Evolutionary conservation across 1,284 basidiomycete genomes (phyloP).

Genomic region (Singerocomus inundabilis): DNA sequence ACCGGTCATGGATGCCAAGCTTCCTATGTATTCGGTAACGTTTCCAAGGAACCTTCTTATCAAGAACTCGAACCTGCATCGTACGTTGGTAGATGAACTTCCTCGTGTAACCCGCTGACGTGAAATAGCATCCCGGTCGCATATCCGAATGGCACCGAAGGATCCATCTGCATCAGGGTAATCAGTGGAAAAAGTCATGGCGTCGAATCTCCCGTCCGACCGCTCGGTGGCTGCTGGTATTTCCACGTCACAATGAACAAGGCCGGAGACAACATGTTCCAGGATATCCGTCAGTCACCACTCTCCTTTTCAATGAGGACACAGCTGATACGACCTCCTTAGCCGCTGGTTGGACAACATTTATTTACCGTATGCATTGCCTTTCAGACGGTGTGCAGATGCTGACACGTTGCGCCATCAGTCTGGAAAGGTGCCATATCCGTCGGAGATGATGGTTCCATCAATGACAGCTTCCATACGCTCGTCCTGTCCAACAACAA

Average conservation of each 20-base stretch:
- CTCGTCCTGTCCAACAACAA: constrained; percentile 66
- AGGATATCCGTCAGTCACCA: constrained; percentile 69
- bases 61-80: constrained; percentile 68
- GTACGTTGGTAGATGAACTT: constrained; percentile 35
- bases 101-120: constrained; percentile 1
- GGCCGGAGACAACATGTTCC: constrained; percentile 72
- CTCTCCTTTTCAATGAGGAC: not conserved
- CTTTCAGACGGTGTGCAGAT: not conserved
- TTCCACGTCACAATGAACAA: constrained; percentile 77
- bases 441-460: constrained; percentile 52
- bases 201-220: constrained; percentile 82
- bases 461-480: constrained; percentile 69
- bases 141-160: constrained; percentile 70
- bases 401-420: constrained; percentile 32
- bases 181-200: constrained; percentile 89
- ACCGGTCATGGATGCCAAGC: not conserved
- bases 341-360: constrained; percentile 80
- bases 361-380: constrained; percentile 67
- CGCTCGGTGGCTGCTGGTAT: constrained; percentile 92
- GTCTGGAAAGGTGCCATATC: constrained; percentile 66
- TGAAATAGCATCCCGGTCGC: constrained; percentile 64
- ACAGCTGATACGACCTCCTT: constrained; percentile 7
- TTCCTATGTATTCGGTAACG: not conserved
- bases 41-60: constrained; percentile 62
- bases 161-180: constrained; percentile 74